phyloP scores from a whole-genome alignment of 108 stramenopile genomes.

The Nitzschia palea region DNA sequence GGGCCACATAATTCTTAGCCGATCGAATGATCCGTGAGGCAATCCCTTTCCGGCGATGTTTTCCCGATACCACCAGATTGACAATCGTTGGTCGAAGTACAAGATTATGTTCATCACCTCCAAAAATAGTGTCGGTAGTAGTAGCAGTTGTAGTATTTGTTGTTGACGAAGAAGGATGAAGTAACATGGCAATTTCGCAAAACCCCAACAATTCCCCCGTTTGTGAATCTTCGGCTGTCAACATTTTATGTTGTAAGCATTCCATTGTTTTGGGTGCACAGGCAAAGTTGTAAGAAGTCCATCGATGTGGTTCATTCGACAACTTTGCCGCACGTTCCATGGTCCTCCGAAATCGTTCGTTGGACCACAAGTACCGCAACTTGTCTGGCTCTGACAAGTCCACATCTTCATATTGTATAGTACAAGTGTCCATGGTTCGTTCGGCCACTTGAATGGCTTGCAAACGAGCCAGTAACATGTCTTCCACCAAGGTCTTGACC shows the following conservation, averaged over 20 bases:
- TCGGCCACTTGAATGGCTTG: conserved; percentile 47
- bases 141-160: too few species aligned
- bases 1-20: conserved; percentile 42
- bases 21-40: conserved; percentile 49
- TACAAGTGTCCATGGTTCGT: conserved; percentile 3
- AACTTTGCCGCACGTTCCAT: conserved; percentile 43
- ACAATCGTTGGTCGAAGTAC: conserved; percentile 52
- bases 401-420: background rate
- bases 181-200: conserved; percentile 74
- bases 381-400: conserved; percentile 16
- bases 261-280: conserved; percentile 39
- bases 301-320: conserved; percentile 58
- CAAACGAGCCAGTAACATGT: conserved; percentile 37
- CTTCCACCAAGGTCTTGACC: conserved; percentile 17
- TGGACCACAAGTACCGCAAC: conserved; percentile 44
- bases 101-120: background rate
- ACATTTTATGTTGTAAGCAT: conserved; percentile 67
- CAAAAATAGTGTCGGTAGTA: background rate
- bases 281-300: conserved; percentile 65
- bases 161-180: conserved; percentile 25
- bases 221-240: conserved; percentile 52
- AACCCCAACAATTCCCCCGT: conserved; percentile 63
- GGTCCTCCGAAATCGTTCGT: conserved; percentile 54
- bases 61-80: conserved; percentile 58
- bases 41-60: conserved; percentile 64